phyloP scores from a whole-genome alignment of 176 grass and related monocot genomes.

The Hordeum marinum region DNA sequence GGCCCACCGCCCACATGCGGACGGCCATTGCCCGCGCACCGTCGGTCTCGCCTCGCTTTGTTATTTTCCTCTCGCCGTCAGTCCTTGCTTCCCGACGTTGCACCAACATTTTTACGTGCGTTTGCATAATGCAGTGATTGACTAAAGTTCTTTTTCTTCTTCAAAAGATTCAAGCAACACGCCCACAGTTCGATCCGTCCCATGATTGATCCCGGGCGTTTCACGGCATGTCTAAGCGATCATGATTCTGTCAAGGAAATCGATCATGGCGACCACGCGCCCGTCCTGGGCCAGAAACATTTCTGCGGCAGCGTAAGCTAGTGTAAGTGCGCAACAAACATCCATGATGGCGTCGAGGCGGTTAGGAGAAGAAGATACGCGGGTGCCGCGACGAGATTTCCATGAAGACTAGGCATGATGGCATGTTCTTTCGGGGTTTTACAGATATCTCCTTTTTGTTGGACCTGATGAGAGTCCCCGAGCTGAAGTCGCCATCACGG shows the following conservation, averaged over 20 bases:
- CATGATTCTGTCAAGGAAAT: slow-evolving; percentile 13
- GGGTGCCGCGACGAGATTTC: slow-evolving; percentile 15
- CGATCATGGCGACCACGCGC: background rate
- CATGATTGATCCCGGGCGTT: background rate
- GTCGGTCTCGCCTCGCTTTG: background rate
- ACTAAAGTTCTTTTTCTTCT: background rate
- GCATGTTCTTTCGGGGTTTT: background rate
- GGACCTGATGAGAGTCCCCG: slow-evolving; percentile 4
- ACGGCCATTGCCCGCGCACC: background rate
- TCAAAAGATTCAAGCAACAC: background rate
- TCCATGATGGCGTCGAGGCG: background rate
- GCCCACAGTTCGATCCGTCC: background rate
- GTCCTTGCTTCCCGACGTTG: background rate
- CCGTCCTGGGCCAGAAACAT: background rate
- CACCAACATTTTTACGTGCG: background rate
- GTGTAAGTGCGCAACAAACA: background rate
- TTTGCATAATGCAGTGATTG: background rate
- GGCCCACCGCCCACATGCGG: background rate
- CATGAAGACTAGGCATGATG: slow-evolving; percentile 5
- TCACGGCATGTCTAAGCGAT: slow-evolving; percentile 6
- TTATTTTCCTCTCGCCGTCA: background rate
- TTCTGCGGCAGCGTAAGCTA: background rate
- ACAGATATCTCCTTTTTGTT: background rate
- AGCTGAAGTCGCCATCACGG: slow-evolving; percentile 26
- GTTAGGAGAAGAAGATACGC: slow-evolving; percentile 1